A percentile compares a stretch with the other conserved stretches of the same genome.
phyloP scores from a whole-genome alignment of 257 asterid species.

The Echites panduratus region DNA sequence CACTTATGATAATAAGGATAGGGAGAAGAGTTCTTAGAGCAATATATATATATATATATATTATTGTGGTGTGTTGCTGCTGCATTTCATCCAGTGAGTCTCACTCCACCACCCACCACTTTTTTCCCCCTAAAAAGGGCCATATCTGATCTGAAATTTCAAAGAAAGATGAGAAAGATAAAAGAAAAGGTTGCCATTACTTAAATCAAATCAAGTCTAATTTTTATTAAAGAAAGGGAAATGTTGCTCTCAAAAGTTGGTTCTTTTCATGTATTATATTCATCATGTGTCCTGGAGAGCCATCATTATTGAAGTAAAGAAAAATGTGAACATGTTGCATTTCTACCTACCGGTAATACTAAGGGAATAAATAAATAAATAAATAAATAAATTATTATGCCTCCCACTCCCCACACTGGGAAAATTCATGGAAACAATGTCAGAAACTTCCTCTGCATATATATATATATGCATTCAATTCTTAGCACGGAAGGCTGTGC shows the following conservation, averaged over 20 bases:
- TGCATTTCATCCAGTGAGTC: not conserved
- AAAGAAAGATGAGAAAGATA: no score
- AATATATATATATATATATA: no score
- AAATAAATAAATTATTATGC: not conserved
- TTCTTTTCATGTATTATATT: not conserved
- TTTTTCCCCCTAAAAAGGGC: not conserved
- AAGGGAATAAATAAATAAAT: no score
- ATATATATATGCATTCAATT: no score
- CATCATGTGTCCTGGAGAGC: constrained; percentile 12
- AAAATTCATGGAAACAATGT: constrained; percentile 9
- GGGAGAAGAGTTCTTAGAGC: not conserved
- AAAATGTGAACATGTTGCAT: constrained; percentile 4
- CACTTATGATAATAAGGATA: not conserved
- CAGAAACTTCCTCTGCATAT: not conserved
- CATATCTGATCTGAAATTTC: no score
- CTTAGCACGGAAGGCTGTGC: no score
- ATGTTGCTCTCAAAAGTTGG: not conserved
- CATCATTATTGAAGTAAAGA: constrained; percentile 15
- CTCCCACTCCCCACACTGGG: not conserved
- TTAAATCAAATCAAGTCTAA: no score
- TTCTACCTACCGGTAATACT: not conserved
- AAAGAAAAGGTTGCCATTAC: no score
- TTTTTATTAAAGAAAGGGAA: not conserved
- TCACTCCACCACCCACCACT: not conserved
- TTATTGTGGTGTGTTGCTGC: not conserved